Evolutionary conservation across 1,139 yeast species (phyloP).

Genomic region (Pichia sp.): DNA sequence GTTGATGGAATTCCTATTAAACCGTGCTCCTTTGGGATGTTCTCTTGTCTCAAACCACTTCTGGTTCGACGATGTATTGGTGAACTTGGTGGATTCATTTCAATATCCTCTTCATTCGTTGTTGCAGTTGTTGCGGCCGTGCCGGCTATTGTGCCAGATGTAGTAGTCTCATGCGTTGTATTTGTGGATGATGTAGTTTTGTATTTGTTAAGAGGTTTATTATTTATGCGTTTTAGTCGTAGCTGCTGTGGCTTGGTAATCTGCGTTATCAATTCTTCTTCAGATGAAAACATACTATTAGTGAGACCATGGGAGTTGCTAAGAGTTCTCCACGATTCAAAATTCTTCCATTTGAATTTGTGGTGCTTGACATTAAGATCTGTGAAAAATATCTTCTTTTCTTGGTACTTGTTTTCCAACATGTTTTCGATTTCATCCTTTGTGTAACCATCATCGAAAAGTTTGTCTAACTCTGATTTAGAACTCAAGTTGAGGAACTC

Average conservation of each 20-base stretch:
- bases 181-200: too few species aligned
- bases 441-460: slow-evolving; percentile 21
- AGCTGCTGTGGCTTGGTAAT: slow-evolving; percentile 7
- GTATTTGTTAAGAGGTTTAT: slow-evolving; percentile 3
- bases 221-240: slow-evolving; percentile 9
- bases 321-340: slow-evolving; percentile 20
- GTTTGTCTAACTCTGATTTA: slow-evolving; percentile 25
- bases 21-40: slow-evolving; percentile 1
- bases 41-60: not conserved
- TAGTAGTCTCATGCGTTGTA: too few species aligned
- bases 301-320: slow-evolving; percentile 8
- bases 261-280: slow-evolving; percentile 11
- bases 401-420: slow-evolving; percentile 30
- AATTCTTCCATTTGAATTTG: slow-evolving; percentile 29
- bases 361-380: slow-evolving; percentile 26
- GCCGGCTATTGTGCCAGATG: too few species aligned
- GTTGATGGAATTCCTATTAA: not conserved
- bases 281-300: slow-evolving; percentile 12
- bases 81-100: not conserved
- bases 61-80: not conserved
- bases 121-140: not conserved
- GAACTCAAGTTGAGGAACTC: slow-evolving; percentile 30
- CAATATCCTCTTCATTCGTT: not conserved
- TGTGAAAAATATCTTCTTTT: slow-evolving; percentile 27
- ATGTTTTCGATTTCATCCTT: slow-evolving; percentile 28